Base-by-base conservation (phyloP, 2,329 filamentous ascomycete species). In the Cercospora brassicicola region DNA sequence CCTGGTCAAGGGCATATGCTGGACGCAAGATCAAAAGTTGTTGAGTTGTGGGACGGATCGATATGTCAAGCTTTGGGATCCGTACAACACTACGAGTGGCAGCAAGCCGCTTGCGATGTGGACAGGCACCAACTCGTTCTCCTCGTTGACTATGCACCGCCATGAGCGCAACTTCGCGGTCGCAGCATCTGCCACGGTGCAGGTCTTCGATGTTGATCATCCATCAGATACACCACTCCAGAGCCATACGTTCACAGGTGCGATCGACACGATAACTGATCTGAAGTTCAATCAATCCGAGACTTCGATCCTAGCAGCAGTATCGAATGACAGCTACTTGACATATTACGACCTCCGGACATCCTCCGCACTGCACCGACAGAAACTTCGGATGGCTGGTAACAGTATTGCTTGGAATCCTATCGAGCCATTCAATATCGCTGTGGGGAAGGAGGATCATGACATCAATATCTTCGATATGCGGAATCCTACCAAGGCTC, bases 381-480 rank as follows among this genome's bases (percentile, higher is more conserved):
- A 91, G 0, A 86, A 93, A 11, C 87, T 98, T 72, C 91, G 88
- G 63, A 90, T 99, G 73, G 89, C 93, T 42, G 91, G 88, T 67
- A 97, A 97, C 82, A 87, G 89, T 59, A 86, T 97, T 62, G 86
- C 91, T 53, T 99, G 94, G 93, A 97, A 97, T 73, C 95, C 95
- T 0, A 95, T 97, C 90, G 94, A 97, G 80, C 91, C 93, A 7
- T 96, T 96, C 84, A 97, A 98, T 82, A 90, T 98, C 76, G 94
- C 93, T 15, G 89, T 94, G 31, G 95, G 92, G 11, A 96, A 91
- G 74, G 95, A 99, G 83, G 95, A 98, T 77, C 94, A 97, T 82
- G 96, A 96, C 79, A 86, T 91, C 72, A 92, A 93, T 77, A 87
- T 97, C 69, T 99, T 99, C 76, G 95, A 99, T 80, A 96, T 96